phyloP scores from a whole-genome alignment of 441 rosid genomes.

The Eruca vesicaria region DNA sequence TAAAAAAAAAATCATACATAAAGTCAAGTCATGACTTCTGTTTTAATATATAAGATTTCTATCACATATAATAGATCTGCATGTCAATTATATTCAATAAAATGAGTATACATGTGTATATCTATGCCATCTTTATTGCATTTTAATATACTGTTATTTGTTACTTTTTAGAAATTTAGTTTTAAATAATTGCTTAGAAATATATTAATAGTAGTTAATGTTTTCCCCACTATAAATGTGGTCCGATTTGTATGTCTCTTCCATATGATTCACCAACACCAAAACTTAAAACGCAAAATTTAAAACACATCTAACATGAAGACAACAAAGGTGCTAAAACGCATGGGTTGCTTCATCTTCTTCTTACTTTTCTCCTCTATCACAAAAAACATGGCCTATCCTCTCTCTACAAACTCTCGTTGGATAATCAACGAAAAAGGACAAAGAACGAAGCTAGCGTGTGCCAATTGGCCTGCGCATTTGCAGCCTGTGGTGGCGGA shows the following conservation, averaged over 20 bases:
- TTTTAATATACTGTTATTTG: neutral
- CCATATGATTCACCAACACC: neutral
- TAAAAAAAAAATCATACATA: too few relatives aligned
- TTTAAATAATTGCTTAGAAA: neutral
- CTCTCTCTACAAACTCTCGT: conserved; percentile 68
- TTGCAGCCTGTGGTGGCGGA: conserved; percentile 72
- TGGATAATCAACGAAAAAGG: conserved; percentile 72
- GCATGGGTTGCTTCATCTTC: conserved; percentile 15
- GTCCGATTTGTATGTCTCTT: neutral
- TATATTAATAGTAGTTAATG: neutral
- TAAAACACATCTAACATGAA: neutral
- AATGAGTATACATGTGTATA: neutral
- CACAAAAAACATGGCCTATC: conserved; percentile 35
- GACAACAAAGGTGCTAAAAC: conserved; percentile 15
- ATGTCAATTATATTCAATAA: neutral
- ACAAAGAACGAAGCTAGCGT: conserved; percentile 61
- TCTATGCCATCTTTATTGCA: neutral
- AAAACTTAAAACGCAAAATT: neutral
- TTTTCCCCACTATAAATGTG: neutral
- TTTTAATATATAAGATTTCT: too few relatives aligned
- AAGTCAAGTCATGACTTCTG: too few relatives aligned
- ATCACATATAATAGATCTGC: neutral
- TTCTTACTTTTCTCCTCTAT: conserved; percentile 26
- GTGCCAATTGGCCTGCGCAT: conserved; percentile 82
- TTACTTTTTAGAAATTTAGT: neutral